Conservation (phyloP, 768 basidiomycete species). For the Suillus paluster region DNA sequence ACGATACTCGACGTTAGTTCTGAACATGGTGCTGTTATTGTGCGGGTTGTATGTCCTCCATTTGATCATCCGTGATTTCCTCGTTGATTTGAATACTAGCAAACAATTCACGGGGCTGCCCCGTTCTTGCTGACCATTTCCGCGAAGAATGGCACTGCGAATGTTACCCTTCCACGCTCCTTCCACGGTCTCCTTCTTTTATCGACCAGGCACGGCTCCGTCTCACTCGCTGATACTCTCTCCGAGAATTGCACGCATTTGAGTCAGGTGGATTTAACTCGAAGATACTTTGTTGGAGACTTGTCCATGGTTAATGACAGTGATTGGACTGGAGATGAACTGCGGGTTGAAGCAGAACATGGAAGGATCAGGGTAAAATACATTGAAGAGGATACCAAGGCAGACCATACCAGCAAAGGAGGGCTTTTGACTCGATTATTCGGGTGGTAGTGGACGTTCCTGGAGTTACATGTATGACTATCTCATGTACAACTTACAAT, state of each 20-base stretch:
- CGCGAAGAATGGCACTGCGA: constrained; percentile 18
- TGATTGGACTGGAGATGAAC: constrained; percentile 26
- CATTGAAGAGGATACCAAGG: constrained; percentile 16
- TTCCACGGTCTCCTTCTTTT: constrained; percentile 26
- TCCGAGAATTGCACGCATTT: constrained; percentile 22
- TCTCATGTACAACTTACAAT: background rate
- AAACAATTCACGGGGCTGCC: constrained; percentile 11
- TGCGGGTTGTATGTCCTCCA: constrained; percentile 22
- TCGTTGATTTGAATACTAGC: constrained; percentile 14
- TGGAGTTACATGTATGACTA: background rate
- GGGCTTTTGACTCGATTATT: constrained; percentile 27
- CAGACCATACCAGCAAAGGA: constrained; percentile 5
- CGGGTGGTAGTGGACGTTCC: constrained; percentile 1
- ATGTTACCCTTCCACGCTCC: constrained; percentile 21
- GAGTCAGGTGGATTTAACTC: constrained; percentile 21
- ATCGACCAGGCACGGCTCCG: constrained; percentile 21
- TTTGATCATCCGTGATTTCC: background rate
- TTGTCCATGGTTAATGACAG: constrained; percentile 19
- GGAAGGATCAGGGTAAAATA: constrained; percentile 27
- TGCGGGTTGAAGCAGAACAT: constrained; percentile 20
- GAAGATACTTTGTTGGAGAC: constrained; percentile 31
- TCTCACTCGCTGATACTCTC: constrained; percentile 19
- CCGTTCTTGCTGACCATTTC: constrained; percentile 23
- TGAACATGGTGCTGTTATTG: constrained; percentile 18
- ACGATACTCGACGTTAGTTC: constrained; percentile 28